Conservation (phyloP, 2,329 filamentous ascomycete genomes). For the Fusarium chuoi region DNA sequence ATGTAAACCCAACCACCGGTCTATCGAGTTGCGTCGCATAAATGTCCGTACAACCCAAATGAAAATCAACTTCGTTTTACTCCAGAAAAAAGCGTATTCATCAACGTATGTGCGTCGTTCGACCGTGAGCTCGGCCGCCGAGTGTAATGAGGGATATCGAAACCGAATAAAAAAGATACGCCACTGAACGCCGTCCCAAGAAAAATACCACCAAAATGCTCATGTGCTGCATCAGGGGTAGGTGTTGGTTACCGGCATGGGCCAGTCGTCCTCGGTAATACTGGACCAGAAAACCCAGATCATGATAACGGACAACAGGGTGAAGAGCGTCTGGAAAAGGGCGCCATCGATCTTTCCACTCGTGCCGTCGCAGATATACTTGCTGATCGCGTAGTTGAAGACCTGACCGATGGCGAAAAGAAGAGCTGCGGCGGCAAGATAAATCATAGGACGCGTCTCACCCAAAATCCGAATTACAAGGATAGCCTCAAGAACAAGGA, state of each 20-base stretch:
- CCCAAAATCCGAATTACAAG: slow-evolving; percentile 88
- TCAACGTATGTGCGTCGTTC: slow-evolving; percentile 45
- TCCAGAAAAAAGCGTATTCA: slow-evolving; percentile 41
- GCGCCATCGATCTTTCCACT: slow-evolving; percentile 90
- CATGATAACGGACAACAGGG: slow-evolving; percentile 81
- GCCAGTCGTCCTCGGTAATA: slow-evolving; percentile 99
- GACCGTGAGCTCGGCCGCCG: slow-evolving; percentile 41
- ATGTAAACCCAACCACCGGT: slow-evolving; percentile 36
- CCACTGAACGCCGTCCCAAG: slow-evolving; percentile 43
- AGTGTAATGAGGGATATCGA: slow-evolving; percentile 45
- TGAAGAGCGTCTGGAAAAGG: slow-evolving; percentile 93
- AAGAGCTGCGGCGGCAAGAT: slow-evolving; percentile 76
- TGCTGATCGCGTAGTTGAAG: slow-evolving; percentile 95
- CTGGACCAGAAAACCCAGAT: slow-evolving; percentile 98
- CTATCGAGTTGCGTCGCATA: slow-evolving; percentile 16
- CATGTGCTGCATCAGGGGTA: slow-evolving; percentile 50
- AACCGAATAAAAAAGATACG: slow-evolving; percentile 39
- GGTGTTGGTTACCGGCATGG: slow-evolving; percentile 61
- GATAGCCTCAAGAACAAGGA: slow-evolving; percentile 83
- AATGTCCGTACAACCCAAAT: slow-evolving; percentile 15
- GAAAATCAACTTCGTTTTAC: slow-evolving; percentile 31
- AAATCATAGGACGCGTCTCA: slow-evolving; percentile 92
- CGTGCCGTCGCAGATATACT: slow-evolving; percentile 87
- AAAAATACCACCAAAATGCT: slow-evolving; percentile 23
- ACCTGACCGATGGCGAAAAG: slow-evolving; percentile 93